Evolutionary conservation across 228 moss, liverwort and hornwort genomes (phyloP).

Genomic region (Sphagnum magellanicum): DNA sequence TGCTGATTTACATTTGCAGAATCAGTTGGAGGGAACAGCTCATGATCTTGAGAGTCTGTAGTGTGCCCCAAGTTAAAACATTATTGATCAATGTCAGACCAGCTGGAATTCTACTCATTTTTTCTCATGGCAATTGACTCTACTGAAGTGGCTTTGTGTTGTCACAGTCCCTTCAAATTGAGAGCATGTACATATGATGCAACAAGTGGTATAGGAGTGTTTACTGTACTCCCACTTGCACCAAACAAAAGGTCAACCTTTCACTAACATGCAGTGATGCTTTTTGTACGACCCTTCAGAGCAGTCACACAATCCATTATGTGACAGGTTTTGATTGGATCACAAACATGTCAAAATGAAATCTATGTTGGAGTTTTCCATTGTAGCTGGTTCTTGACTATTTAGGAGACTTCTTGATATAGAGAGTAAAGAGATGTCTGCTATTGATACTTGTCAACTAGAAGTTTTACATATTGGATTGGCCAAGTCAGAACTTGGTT

Average conservation of each 20-base stretch:
- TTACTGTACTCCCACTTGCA: conserved; percentile 59
- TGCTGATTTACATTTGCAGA: conserved; percentile 2
- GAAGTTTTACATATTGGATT: too few relatives aligned
- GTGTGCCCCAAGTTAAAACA: background rate
- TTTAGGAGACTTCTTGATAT: too few relatives aligned
- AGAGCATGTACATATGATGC: conserved; percentile 77
- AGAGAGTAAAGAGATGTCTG: too few relatives aligned
- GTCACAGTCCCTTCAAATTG: conserved; percentile 55
- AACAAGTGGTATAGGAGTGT: conserved; percentile 64
- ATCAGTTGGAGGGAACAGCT: background rate
- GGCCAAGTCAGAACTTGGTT: too few relatives aligned
- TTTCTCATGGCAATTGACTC: too few relatives aligned
- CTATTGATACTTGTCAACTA: too few relatives aligned
- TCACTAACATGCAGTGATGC: background rate
- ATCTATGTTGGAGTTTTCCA: background rate
- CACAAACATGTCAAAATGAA: background rate
- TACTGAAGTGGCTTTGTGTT: background rate
- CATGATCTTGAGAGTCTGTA: background rate
- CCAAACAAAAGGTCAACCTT: conserved; percentile 30
- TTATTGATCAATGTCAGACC: background rate
- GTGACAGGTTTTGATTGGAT: background rate
- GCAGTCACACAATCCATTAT: background rate
- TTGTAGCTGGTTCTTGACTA: too few relatives aligned
- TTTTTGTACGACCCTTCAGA: background rate
- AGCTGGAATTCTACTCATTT: too few relatives aligned